These are phyloP conservation scores for Skeletonema tropicum DNA, from an alignment of 108 stramenopile species.

Conservation along the genomic window DNA sequence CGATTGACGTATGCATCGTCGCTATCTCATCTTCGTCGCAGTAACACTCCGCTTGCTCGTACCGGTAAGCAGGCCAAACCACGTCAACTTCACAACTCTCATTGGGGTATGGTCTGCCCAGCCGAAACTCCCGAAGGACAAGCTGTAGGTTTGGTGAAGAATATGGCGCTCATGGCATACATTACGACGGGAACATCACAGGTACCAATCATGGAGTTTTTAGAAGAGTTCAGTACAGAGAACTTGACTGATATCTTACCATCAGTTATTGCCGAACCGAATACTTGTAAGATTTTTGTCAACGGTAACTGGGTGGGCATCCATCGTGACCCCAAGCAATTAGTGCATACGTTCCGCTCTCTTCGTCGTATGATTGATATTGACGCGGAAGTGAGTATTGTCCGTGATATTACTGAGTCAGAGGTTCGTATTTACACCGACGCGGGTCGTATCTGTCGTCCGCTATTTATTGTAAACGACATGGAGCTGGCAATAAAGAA, in stretches of 20 bases:
- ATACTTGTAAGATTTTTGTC: conserved; percentile 97
- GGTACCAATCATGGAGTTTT: conserved; percentile 92
- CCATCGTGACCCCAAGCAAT: conserved; percentile 91
- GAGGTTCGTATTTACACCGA: conserved; percentile 98
- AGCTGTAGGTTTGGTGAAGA: conserved; percentile 97
- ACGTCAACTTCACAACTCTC: conserved; percentile 98
- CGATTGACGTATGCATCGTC: conserved; percentile 98
- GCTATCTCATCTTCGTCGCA: conserved; percentile 96
- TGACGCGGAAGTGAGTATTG: conserved; percentile 96
- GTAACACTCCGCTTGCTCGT: conserved; percentile 97
- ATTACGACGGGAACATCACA: conserved; percentile 95
- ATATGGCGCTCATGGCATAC: conserved; percentile 94
- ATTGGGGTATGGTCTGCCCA: conserved; percentile 98
- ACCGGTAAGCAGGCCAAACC: conserved; percentile 99
- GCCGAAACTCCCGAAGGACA: conserved; percentile 97
- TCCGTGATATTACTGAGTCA: conserved; percentile 92
- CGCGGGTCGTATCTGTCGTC: conserved; percentile 98
- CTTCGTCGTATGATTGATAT: conserved; percentile 94
- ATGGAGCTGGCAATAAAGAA: conserved; percentile 86
- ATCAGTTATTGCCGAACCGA: conserved; percentile 92
- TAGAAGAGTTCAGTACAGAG: conserved; percentile 96
- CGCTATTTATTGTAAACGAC: conserved; percentile 93
- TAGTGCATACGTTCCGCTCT: conserved; percentile 91
- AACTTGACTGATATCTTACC: conserved; percentile 91
- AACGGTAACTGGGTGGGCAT: conserved; percentile 99